phyloP scores from a whole-genome alignment of 2,329 filamentous ascomycete species.

The Colletotrichum spaethianum region DNA sequence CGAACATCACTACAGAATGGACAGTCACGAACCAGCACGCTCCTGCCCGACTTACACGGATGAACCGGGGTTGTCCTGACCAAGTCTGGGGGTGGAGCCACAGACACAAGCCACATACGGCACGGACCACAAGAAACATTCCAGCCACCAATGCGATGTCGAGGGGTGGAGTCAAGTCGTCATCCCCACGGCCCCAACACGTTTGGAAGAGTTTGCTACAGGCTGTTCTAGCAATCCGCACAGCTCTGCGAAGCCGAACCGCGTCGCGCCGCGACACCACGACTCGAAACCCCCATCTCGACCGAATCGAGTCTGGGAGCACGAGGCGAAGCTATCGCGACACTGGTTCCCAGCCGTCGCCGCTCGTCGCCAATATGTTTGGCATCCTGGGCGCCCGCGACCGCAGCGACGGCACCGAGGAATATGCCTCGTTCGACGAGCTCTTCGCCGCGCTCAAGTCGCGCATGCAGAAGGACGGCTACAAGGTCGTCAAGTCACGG shows the following conservation, averaged over 20 bases:
- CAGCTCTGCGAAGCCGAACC: constrained; percentile 38
- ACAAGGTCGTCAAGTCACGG: constrained; percentile 61
- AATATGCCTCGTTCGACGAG: constrained; percentile 58
- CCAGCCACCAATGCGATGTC: constrained; percentile 34
- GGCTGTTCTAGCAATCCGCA: constrained; percentile 42
- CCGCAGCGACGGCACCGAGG: constrained; percentile 48
- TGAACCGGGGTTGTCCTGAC: constrained; percentile 27
- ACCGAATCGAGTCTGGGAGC: constrained; percentile 20
- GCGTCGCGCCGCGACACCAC: constrained; percentile 45
- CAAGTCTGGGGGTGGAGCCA: constrained; percentile 11
- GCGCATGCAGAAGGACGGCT: constrained; percentile 60
- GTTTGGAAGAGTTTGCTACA: constrained; percentile 42
- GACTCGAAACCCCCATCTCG: constrained; percentile 37
- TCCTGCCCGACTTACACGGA: constrained; percentile 37
- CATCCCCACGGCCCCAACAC: constrained; percentile 24
- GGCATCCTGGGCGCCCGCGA: constrained; percentile 59
- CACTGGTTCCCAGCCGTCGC: constrained; percentile 15
- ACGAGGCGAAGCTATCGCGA: constrained; percentile 31
- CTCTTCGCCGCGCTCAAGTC: constrained; percentile 57
- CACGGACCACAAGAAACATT: constrained; percentile 4
- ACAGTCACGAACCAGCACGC: background rate
- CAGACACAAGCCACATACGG: constrained; percentile 11
- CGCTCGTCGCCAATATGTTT: constrained; percentile 53
- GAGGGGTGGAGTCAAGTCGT: constrained; percentile 35
- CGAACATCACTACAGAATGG: background rate